Base-by-base conservation (phyloP, 768 basidiomycete genomes). In the Auricularia sp. region DNA sequence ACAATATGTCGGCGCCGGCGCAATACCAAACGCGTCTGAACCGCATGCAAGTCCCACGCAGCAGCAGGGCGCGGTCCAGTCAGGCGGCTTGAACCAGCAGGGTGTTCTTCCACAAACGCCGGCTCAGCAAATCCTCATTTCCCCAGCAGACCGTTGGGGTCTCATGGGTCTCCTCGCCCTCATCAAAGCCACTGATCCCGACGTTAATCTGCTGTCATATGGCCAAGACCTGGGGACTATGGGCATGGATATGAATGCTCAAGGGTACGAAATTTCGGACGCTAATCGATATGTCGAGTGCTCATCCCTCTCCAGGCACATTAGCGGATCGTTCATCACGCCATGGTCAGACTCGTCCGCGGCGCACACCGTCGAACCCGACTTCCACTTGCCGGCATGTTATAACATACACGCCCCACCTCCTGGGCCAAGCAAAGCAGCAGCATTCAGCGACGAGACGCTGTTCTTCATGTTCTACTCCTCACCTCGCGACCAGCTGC, bases 381-480 rank as follows among this genome's bases (percentile, higher is more conserved):
- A 94, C 72, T 97, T 87, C 74, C 87, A 91, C 70, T 83, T 95
- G 60, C 95, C 95, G 47, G 79, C 84, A 35, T 97, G 94, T 77
- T 98, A 98, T 67, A 93, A 88, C 74, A 94, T 97, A 60, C 88
- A 91, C 69, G 87, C 95, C 39, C 87, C 88, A 43, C 86, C 93
- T 58, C 89, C 91, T 43, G 90, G 90, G 3, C 87, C 90, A 62
- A 80, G 72, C 67, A 94, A 93, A 77, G 89, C 87, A 18, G 81
- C 83, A 1, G 84, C 87, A 61, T 96, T 98, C 77, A 90, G 88
- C 74, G 95, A 98, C 74, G 95, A 98, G 76, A 97, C 95, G 16
- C 78, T 98, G 34, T 97, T 98, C 77, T 96, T 92, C 82, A 94
- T 96, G 85, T 98, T 98, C 81, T 98, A 98, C 77, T 87, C 92